A percentile compares a stretch with the other conserved stretches of the same genome.
These are phyloP conservation scores for Xylaria sp. DNA, from an alignment of 2,329 filamentous ascomycete genomes.

Conservation along the genomic window DNA sequence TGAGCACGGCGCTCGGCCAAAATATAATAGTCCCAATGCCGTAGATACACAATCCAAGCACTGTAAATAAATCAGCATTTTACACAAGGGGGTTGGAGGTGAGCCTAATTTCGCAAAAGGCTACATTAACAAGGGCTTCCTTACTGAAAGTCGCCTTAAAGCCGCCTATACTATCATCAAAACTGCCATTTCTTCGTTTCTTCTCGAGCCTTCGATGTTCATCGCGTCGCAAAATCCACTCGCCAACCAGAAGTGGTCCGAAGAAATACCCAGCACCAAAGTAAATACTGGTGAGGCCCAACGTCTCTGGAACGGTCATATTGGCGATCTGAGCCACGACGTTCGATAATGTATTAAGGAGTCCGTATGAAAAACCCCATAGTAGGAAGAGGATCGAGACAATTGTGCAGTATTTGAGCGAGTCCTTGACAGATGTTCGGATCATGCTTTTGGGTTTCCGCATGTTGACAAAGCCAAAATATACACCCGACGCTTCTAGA, in stretches of 20 bases:
- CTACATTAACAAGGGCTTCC: neutral
- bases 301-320: slow-evolving; percentile 69
- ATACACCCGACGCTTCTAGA: slow-evolving; percentile 59
- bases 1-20: slow-evolving; percentile 81
- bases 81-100: neutral
- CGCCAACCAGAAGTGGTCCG: slow-evolving; percentile 74
- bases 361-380: slow-evolving; percentile 90
- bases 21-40: slow-evolving; percentile 83
- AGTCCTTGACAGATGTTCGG: slow-evolving; percentile 69
- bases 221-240: slow-evolving; percentile 75
- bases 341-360: slow-evolving; percentile 83
- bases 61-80: slow-evolving; percentile 30
- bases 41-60: slow-evolving; percentile 79
- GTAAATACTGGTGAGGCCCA: slow-evolving; percentile 76
- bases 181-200: slow-evolving; percentile 50
- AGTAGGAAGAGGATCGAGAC: slow-evolving; percentile 87
- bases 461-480: slow-evolving; percentile 83
- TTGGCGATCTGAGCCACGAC: slow-evolving; percentile 71
- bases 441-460: slow-evolving; percentile 75
- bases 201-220: slow-evolving; percentile 63
- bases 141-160: slow-evolving; percentile 80
- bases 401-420: slow-evolving; percentile 75
- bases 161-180: slow-evolving; percentile 63
- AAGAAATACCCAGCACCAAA: slow-evolving; percentile 76
- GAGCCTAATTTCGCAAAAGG: neutral